A percentile compares a stretch with the other conserved stretches of the same genome.
Evolutionary conservation across 129 eudicot species (phyloP).

Genomic region (Oenanthe sinensis): DNA sequence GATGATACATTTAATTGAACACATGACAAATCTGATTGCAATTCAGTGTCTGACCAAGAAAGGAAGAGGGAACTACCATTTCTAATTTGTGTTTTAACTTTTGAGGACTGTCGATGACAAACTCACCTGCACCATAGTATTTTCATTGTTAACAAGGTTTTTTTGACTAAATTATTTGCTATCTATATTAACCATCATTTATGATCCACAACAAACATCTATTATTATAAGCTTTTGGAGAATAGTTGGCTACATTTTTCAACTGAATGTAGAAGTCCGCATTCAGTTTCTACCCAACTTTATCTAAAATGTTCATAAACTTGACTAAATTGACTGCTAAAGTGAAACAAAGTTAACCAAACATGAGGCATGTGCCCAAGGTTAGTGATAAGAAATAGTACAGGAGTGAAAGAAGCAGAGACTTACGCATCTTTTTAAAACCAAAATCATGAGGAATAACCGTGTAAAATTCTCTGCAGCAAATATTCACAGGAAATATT

Average conservation of each 20-base stretch:
- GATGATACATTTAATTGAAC: slow-evolving; percentile 8
- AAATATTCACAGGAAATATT: slow-evolving; percentile 5
- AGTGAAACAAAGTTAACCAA: neutral
- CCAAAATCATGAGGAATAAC: slow-evolving; percentile 98
- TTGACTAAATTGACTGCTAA: neutral
- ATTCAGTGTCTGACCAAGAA: neutral
- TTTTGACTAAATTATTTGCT: neutral
- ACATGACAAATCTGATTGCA: neutral
- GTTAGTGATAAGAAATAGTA: neutral
- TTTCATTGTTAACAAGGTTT: neutral
- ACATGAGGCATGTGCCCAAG: neutral
- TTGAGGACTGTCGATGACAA: slow-evolving; percentile 93
- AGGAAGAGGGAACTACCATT: slow-evolving; percentile 43
- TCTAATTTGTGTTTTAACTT: slow-evolving; percentile 75
- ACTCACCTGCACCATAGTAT: slow-evolving; percentile 53
- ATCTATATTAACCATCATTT: neutral
- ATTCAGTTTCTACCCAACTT: neutral
- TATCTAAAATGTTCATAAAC: neutral
- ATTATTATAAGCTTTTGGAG: neutral
- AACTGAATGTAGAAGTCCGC: neutral
- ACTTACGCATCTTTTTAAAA: slow-evolving; percentile 85
- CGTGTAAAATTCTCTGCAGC: slow-evolving; percentile 90
- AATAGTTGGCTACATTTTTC: neutral
- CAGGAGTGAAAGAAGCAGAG: slow-evolving; percentile 7
- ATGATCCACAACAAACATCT: neutral